phyloP scores from a whole-genome alignment of 2,329 filamentous ascomycete species.

The Celoporthe dispersa region DNA sequence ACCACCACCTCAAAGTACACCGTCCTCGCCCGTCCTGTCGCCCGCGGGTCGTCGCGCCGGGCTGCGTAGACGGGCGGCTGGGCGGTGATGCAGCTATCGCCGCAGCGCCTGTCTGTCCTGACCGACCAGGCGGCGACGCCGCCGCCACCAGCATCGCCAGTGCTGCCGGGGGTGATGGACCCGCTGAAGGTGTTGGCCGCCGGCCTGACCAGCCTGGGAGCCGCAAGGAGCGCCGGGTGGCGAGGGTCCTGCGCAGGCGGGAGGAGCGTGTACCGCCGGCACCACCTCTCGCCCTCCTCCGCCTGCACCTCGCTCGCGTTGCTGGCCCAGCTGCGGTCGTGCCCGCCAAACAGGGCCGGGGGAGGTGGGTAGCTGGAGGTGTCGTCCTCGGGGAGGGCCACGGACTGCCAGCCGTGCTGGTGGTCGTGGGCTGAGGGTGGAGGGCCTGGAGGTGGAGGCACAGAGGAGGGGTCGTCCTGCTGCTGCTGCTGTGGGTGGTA shows the following conservation, averaged over 20 bases:
- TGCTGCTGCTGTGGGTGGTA: neutral
- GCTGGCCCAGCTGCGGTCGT: conserved; percentile 67
- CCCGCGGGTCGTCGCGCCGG: conserved; percentile 60
- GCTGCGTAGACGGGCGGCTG: conserved; percentile 72
- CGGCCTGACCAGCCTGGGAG: conserved; percentile 58
- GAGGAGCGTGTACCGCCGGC: conserved; percentile 61
- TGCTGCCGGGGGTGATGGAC: conserved; percentile 46
- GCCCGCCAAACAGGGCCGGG: conserved; percentile 66
- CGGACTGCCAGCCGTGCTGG: conserved; percentile 71
- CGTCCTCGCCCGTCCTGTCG: conserved; percentile 48
- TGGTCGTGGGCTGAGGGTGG: conserved; percentile 36
- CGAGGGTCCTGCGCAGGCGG: conserved; percentile 52
- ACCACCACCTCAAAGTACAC: conserved; percentile 73
- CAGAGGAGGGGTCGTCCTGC: conserved; percentile 33
- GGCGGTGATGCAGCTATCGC: conserved; percentile 68
- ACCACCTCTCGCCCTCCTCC: conserved; percentile 70
- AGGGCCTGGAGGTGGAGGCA: too few relatives aligned
- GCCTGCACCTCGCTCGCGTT: conserved; percentile 71
- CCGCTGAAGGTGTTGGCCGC: conserved; percentile 42
- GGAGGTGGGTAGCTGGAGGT: conserved; percentile 74
- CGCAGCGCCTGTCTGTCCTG: conserved; percentile 46
- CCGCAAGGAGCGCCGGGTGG: conserved; percentile 53
- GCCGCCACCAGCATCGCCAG: conserved; percentile 48
- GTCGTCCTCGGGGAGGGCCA: conserved; percentile 62
- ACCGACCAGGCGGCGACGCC: conserved; percentile 52